phyloP scores from a whole-genome alignment of 148 eudicot genomes.

The Vaccinium darrowii region DNA sequence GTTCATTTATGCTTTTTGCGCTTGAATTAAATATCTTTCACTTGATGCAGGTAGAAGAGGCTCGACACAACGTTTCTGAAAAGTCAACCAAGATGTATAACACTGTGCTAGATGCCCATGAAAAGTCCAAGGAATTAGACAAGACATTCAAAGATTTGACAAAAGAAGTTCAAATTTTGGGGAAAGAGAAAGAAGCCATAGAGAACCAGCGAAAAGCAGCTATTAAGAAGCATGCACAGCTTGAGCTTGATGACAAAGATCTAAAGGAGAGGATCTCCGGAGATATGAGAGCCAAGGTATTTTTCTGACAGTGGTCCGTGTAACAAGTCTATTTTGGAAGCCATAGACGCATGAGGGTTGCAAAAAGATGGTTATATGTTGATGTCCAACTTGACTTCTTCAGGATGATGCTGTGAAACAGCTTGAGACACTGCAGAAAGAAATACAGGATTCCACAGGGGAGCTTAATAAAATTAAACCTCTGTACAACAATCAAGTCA shows the following conservation, averaged over 20 bases:
- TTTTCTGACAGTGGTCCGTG: neutral
- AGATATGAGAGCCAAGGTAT: conserved; percentile 65
- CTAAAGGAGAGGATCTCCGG: conserved; percentile 66
- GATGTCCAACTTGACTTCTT: conserved; percentile 10
- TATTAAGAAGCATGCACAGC: conserved; percentile 66
- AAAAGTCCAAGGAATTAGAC: conserved; percentile 76
- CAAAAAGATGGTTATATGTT: neutral
- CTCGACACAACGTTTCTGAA: conserved; percentile 67
- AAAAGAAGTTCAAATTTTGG: conserved; percentile 73
- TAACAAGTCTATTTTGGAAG: neutral
- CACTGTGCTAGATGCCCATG: conserved; percentile 72
- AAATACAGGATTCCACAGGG: conserved; percentile 59
- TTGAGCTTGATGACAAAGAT: conserved; percentile 89
- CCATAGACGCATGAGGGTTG: neutral
- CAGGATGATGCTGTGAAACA: conserved; percentile 80
- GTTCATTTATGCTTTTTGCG: neutral
- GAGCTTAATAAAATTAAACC: conserved; percentile 70
- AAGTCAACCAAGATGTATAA: conserved; percentile 67
- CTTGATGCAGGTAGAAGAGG: conserved; percentile 72
- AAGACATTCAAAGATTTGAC: conserved; percentile 70
- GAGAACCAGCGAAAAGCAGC: conserved; percentile 72
- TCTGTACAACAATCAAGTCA: conserved; percentile 53
- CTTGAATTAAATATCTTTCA: conserved; percentile 9
- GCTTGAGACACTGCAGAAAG: conserved; percentile 62
- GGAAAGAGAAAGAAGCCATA: conserved; percentile 72